Conservation (phyloP, 1,284 basidiomycete genomes). For the Ustilago bromivora region DNA sequence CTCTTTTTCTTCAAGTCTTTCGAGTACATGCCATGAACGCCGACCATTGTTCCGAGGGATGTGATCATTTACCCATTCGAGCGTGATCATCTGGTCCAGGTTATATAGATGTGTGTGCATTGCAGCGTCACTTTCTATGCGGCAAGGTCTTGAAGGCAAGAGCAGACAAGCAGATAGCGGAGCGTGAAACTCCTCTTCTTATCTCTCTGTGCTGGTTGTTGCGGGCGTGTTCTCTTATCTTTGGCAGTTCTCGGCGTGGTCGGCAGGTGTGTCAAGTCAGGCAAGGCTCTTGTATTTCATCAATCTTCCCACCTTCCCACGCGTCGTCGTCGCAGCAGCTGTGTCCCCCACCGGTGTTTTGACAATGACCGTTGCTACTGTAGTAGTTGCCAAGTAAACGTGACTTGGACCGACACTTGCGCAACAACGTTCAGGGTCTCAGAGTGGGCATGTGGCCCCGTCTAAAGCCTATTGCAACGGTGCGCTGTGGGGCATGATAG, state of each 20-base stretch:
- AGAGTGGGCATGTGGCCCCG: not conserved
- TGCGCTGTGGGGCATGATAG: not conserved
- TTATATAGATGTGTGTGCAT: conserved; percentile 10
- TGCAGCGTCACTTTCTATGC: not conserved
- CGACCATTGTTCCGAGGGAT: conserved; percentile 1
- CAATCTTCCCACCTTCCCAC: not conserved
- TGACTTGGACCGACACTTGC: not conserved
- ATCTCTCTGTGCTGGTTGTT: not conserved
- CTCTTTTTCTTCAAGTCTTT: not conserved
- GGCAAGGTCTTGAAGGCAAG: not conserved
- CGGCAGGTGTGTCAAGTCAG: conserved; percentile 3
- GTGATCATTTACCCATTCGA: not conserved
- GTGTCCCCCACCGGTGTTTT: not conserved
- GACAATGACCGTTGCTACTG: not conserved
- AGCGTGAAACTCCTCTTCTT: conserved; percentile 3
- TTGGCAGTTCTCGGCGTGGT: not conserved
- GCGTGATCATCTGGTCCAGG: not conserved
- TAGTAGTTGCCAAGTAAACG: not conserved
- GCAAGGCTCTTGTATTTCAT: not conserved
- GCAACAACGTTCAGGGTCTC: not conserved
- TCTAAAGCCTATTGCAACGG: not conserved
- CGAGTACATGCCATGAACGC: not conserved
- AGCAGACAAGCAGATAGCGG: not conserved
- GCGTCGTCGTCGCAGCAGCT: not conserved
- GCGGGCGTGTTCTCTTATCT: not conserved